These are phyloP conservation scores for Podospora appendiculata DNA, from an alignment of 495 filamentous ascomycete species.

Conservation along the genomic window DNA sequence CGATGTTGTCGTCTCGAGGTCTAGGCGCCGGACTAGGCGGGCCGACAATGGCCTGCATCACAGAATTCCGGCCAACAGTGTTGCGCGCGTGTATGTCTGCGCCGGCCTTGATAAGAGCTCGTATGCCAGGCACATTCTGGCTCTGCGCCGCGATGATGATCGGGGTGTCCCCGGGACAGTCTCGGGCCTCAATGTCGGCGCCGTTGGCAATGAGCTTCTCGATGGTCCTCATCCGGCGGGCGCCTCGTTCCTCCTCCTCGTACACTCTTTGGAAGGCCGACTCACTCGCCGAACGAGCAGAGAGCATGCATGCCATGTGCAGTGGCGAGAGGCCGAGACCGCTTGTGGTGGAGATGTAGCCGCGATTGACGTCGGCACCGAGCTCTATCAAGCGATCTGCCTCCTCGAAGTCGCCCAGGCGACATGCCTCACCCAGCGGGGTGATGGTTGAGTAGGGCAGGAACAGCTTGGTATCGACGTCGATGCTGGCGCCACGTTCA, in stretches of 20 bases:
- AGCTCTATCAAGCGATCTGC: constrained; percentile 24
- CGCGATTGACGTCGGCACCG: constrained; percentile 20
- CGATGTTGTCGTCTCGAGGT: neutral
- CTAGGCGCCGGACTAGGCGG: constrained; percentile 8
- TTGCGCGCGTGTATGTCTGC: constrained; percentile 13
- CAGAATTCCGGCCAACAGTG: constrained; percentile 7
- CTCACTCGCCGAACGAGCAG: constrained; percentile 7
- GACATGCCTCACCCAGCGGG: constrained; percentile 30
- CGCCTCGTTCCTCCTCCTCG: constrained; percentile 8
- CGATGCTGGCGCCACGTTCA: constrained; percentile 23
- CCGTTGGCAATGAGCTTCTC: constrained; percentile 19
- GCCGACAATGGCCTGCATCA: constrained; percentile 10
- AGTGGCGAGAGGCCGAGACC: constrained; percentile 17
- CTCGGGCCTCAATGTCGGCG: constrained; percentile 18
- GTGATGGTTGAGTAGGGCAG: constrained; percentile 26
- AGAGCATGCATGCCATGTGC: constrained; percentile 25
- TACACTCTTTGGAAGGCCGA: constrained; percentile 1
- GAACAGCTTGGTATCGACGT: constrained; percentile 21
- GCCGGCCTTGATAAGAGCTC: constrained; percentile 12
- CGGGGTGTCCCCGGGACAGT: constrained; percentile 24
- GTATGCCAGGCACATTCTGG: constrained; percentile 12
- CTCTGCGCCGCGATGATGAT: constrained; percentile 18
- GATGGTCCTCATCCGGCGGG: constrained; percentile 16
- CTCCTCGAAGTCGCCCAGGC: constrained; percentile 20
- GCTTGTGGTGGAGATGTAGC: constrained; percentile 13